These are phyloP conservation scores for Nannizziopsis barbatae DNA, from an alignment of 2,329 filamentous ascomycete genomes.

Conservation along the genomic window DNA sequence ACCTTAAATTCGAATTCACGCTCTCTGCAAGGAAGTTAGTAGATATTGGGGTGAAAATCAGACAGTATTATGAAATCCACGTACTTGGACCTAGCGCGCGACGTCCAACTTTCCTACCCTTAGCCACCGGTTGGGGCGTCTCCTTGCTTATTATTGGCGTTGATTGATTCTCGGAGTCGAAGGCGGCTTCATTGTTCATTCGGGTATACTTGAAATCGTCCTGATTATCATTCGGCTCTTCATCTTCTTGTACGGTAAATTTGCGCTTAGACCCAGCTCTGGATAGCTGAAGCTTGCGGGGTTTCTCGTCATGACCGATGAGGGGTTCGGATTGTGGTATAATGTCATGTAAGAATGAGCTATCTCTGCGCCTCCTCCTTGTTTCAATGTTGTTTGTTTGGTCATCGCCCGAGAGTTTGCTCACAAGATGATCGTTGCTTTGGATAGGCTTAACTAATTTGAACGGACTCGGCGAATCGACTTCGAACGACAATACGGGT, in stretches of 20 bases:
- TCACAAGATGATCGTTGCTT: background rate
- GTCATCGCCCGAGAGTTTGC: background rate
- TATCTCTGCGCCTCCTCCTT: slow-evolving; percentile 43
- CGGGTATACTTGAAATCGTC: slow-evolving; percentile 41
- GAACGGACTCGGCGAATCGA: background rate
- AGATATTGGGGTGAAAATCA: background rate
- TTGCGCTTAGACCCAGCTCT: slow-evolving; percentile 48
- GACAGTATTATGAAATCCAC: slow-evolving; percentile 15
- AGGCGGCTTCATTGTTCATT: slow-evolving; percentile 13
- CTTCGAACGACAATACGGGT: background rate
- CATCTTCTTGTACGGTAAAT: slow-evolving; percentile 43
- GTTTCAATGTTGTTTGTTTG: slow-evolving; percentile 26
- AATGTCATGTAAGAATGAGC: slow-evolving; percentile 34
- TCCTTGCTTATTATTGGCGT: slow-evolving; percentile 11
- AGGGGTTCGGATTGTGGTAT: slow-evolving; percentile 10
- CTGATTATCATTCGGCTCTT: slow-evolving; percentile 23
- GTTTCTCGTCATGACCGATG: slow-evolving; percentile 13
- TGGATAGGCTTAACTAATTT: background rate
- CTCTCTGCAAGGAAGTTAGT: slow-evolving; percentile 31
- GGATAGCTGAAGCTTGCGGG: slow-evolving; percentile 17
- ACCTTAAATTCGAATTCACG: slow-evolving; percentile 37
- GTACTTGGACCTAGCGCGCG: slow-evolving; percentile 33
- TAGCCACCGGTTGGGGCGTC: slow-evolving; percentile 8
- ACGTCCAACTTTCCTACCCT: slow-evolving; percentile 8
- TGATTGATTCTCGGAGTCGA: slow-evolving; percentile 9